Percentiles rank a stretch among this genome's conserved stretches.
phyloP scores from a whole-genome alignment of 1,139 yeast genomes.

The Suhomyces bribrorum region DNA sequence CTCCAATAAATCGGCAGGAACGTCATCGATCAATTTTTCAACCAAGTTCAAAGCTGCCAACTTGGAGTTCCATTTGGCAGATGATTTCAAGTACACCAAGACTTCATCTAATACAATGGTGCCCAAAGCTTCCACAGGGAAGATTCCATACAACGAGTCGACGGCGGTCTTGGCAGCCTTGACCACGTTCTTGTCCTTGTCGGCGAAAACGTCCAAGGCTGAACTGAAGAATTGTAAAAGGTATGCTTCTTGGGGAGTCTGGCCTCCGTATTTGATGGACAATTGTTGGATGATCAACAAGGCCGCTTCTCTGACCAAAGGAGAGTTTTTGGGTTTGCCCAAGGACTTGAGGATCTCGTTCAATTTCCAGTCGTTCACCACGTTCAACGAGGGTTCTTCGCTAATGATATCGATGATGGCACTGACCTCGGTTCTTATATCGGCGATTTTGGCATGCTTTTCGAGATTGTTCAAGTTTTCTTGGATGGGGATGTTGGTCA shows the following conservation, averaged over 20 bases:
- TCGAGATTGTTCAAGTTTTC: conserved; percentile 58
- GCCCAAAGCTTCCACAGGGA: conserved; percentile 79
- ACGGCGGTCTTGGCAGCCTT: conserved; percentile 76
- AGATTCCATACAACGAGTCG: conserved; percentile 66
- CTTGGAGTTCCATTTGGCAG: conserved; percentile 95
- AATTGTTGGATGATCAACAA: conserved; percentile 67
- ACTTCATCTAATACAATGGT: conserved; percentile 65
- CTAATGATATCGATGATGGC: conserved; percentile 52
- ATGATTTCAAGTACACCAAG: conserved; percentile 64
- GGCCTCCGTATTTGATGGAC: conserved; percentile 64
- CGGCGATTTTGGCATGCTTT: conserved; percentile 59
- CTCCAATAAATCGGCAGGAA: conserved; percentile 85
- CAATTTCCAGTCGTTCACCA: conserved; percentile 67
- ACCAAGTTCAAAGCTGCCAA: conserved; percentile 72
- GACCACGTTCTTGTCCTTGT: conserved; percentile 82
- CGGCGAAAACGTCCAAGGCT: conserved; percentile 70
- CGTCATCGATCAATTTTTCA: conserved; percentile 74
- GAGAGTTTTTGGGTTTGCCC: conserved; percentile 70
- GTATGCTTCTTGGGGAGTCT: conserved; percentile 74
- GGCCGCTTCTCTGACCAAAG: conserved; percentile 75
- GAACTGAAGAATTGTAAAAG: conserved; percentile 57
- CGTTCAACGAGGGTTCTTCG: conserved; percentile 41
- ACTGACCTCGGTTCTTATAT: conserved; percentile 63
- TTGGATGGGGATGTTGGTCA: conserved; percentile 66
- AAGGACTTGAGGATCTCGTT: conserved; percentile 63